Evolutionary conservation across 176 grass and related monocot species (phyloP).

Genomic region (Elymus sibiricus): DNA sequence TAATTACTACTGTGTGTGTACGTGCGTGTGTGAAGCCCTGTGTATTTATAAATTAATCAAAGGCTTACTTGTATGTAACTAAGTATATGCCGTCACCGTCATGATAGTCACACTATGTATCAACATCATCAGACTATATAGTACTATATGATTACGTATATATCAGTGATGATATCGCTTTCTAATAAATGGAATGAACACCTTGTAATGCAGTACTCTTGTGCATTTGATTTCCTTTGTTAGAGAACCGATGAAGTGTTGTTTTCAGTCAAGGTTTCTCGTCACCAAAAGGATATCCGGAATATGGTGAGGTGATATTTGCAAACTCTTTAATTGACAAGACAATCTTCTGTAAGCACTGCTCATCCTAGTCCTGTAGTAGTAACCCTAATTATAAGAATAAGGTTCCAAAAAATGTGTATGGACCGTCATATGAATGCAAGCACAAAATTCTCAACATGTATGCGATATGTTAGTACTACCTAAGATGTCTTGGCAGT

Average conservation of each 20-base stretch:
- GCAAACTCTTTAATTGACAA: conserved; percentile 2
- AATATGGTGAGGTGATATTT: conserved; percentile 43
- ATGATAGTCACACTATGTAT: conserved; percentile 43
- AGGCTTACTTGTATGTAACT: conserved; percentile 52
- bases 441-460: neutral
- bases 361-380: neutral
- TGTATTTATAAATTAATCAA: conserved; percentile 62
- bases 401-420: neutral
- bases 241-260: neutral
- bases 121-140: conserved; percentile 27
- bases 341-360: conserved; percentile 13
- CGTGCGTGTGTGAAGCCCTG: conserved; percentile 19
- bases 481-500: too few species aligned
- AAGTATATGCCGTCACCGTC: conserved; percentile 37
- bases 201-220: conserved; percentile 36
- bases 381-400: neutral
- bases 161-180: conserved; percentile 31
- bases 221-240: conserved; percentile 7
- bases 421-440: neutral
- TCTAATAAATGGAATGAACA: conserved; percentile 48
- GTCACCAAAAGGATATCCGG: conserved; percentile 7
- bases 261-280: conserved; percentile 3
- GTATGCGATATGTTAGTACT: neutral
- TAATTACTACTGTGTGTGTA: conserved; percentile 41
- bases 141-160: conserved; percentile 4